Conservation (phyloP, 1,284 basidiomycete genomes). For the Blastosporella zonata region DNA sequence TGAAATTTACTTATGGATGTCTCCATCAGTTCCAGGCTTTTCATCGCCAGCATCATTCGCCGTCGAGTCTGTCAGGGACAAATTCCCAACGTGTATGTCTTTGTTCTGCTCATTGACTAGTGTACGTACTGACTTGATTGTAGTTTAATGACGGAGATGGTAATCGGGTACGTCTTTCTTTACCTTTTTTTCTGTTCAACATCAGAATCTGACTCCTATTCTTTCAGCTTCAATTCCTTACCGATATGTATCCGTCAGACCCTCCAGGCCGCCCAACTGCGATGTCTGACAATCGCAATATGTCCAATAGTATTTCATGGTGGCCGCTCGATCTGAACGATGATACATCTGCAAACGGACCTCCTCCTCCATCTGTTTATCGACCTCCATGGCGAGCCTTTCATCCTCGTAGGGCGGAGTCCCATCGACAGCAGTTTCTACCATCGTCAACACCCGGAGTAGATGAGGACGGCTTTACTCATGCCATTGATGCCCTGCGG, state of each 20-base stretch:
- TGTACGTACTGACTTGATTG: no score
- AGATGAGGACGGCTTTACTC: slow-evolving; percentile 23
- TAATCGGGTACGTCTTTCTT: no score
- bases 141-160: no score
- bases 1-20: neutral
- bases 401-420: slow-evolving; percentile 14
- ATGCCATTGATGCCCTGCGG: slow-evolving; percentile 27
- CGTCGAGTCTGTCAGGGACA: neutral
- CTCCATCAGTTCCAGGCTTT: slow-evolving; percentile 2
- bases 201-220: no score
- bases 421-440: neutral
- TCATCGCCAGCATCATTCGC: neutral
- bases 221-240: no score
- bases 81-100: neutral
- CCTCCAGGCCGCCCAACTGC: no score
- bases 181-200: no score
- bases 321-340: neutral
- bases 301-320: neutral
- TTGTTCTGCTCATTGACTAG: neutral
- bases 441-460: slow-evolving; percentile 9
- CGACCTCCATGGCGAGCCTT: slow-evolving; percentile 8
- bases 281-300: neutral
- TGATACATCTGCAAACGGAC: neutral
- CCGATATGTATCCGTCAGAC: no score
- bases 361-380: neutral